These are phyloP conservation scores for Microbotryum lychnidis-dioicae DNA, from an alignment of 1,284 basidiomycete genomes.

Conservation along the genomic window DNA sequence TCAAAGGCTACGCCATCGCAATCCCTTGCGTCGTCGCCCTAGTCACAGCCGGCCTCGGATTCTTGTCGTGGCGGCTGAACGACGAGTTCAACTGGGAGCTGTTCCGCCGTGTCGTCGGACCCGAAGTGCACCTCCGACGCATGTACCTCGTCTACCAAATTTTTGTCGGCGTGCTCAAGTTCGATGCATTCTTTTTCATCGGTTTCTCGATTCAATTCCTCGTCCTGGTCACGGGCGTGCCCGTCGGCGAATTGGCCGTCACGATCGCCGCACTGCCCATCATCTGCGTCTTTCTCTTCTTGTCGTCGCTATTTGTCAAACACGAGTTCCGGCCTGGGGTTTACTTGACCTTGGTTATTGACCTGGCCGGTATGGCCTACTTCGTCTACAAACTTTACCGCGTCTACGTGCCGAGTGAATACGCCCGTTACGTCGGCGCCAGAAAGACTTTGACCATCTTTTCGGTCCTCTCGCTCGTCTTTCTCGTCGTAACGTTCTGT, in stretches of 20 bases:
- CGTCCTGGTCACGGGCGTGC: slow-evolving; percentile 27
- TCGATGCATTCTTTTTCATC: slow-evolving; percentile 21
- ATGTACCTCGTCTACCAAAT: slow-evolving; percentile 14
- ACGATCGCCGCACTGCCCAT: slow-evolving; percentile 28
- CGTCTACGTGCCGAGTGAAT: slow-evolving; percentile 12
- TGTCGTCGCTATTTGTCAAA: slow-evolving; percentile 18
- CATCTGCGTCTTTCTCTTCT: slow-evolving; percentile 16
- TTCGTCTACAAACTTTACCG: slow-evolving; percentile 28
- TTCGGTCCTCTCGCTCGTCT: slow-evolving; percentile 17
- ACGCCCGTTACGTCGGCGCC: slow-evolving; percentile 13
- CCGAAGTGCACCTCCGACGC: slow-evolving; percentile 14
- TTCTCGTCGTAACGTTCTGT: slow-evolving; percentile 18
- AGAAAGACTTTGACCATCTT: slow-evolving; percentile 28
- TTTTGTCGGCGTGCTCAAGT: slow-evolving; percentile 27
- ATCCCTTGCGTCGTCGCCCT: slow-evolving; percentile 20
- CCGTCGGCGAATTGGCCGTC: slow-evolving; percentile 22
- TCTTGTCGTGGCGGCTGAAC: slow-evolving; percentile 22
- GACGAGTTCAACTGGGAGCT: slow-evolving; percentile 52
- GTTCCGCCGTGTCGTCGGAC: slow-evolving; percentile 45
- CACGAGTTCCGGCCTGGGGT: slow-evolving; percentile 15
- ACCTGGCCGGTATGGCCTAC: slow-evolving; percentile 23
- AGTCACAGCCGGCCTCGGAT: slow-evolving; percentile 8
- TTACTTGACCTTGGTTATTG: slow-evolving; percentile 9
- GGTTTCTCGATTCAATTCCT: slow-evolving; percentile 25
- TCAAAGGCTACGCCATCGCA: slow-evolving; percentile 17